A percentile compares a stretch with the other conserved stretches of the same genome.
These are phyloP conservation scores for Globisporangium lucens DNA, from an alignment of 352 stramenopile genomes.

Conservation along the genomic window DNA sequence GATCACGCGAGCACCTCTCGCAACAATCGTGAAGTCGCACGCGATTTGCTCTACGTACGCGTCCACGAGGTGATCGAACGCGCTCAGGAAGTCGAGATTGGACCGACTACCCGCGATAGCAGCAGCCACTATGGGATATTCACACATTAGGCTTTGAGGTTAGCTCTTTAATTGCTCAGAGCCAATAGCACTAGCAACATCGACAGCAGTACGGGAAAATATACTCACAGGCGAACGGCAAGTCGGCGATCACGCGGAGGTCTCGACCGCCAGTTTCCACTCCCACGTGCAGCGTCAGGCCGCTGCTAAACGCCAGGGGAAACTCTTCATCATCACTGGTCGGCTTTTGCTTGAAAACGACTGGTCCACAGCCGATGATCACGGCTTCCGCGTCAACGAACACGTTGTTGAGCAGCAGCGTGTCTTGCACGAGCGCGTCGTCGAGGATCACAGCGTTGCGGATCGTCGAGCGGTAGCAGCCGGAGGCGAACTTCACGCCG, in stretches of 20 bases:
- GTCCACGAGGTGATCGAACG: conserved; percentile 52
- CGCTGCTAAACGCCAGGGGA: conserved; percentile 42
- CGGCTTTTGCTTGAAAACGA: conserved; percentile 25
- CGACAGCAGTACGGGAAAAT: background rate
- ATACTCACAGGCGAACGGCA: conserved; percentile 53
- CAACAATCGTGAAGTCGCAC: conserved; percentile 54
- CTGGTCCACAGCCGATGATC: conserved; percentile 65
- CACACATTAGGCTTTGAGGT: background rate
- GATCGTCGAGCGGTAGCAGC: conserved; percentile 69
- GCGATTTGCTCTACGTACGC: conserved; percentile 43
- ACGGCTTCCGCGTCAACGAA: conserved; percentile 46
- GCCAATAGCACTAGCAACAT: background rate
- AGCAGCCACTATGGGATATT: conserved; percentile 28
- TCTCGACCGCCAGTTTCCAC: conserved; percentile 80
- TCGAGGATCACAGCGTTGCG: conserved; percentile 62
- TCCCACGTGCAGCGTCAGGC: conserved; percentile 63
- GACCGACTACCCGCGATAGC: conserved; percentile 37
- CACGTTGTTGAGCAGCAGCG: conserved; percentile 42
- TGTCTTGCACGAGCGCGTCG: conserved; percentile 74
- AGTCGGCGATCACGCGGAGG: conserved; percentile 63
- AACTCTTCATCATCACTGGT: background rate
- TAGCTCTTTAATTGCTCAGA: background rate
- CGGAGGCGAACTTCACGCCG: conserved; percentile 47
- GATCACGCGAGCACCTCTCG: conserved; percentile 41
- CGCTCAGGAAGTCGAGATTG: conserved; percentile 35